phyloP scores from a whole-genome alignment of 108 stramenopile species.

The Cyclotella kingstonii region DNA sequence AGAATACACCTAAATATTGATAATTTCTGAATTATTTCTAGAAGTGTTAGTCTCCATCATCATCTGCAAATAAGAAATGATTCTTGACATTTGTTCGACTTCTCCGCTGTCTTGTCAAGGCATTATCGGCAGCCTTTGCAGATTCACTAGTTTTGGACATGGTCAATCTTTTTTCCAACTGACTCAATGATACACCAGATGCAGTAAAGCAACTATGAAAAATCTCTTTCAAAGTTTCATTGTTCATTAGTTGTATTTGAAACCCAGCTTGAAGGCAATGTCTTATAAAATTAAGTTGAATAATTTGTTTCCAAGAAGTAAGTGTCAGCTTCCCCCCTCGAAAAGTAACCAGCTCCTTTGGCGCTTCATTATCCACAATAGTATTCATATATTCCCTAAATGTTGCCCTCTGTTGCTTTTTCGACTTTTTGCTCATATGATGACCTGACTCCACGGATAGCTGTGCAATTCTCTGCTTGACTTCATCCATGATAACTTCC shows the following conservation, averaged over 20 bases:
- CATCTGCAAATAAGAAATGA: slow-evolving; percentile 74
- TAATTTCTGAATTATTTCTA: neutral
- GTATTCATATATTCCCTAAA: slow-evolving; percentile 82
- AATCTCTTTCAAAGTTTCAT: slow-evolving; percentile 70
- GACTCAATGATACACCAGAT: slow-evolving; percentile 39
- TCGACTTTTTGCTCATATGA: slow-evolving; percentile 77
- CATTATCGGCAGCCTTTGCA: slow-evolving; percentile 63
- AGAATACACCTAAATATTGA: too few species aligned
- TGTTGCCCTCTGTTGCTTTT: slow-evolving; percentile 74
- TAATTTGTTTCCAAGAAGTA: slow-evolving; percentile 68
- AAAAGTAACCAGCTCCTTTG: slow-evolving; percentile 56
- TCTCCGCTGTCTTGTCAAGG: slow-evolving; percentile 58
- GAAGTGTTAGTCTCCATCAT: slow-evolving; percentile 67
- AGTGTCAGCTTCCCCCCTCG: slow-evolving; percentile 65
- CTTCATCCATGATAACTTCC: slow-evolving; percentile 77
- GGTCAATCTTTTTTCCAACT: slow-evolving; percentile 74
- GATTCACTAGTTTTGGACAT: slow-evolving; percentile 78
- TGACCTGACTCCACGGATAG: slow-evolving; percentile 70
- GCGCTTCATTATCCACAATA: slow-evolving; percentile 76
- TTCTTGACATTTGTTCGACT: slow-evolving; percentile 79
- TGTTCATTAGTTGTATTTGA: slow-evolving; percentile 76
- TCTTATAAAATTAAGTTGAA: slow-evolving; percentile 78
- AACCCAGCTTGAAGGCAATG: slow-evolving; percentile 85
- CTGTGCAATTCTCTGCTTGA: slow-evolving; percentile 68
- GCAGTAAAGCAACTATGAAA: slow-evolving; percentile 63